Conservation (phyloP, 192 early-diverging fungal species). For the Helicostylum pulchrum region DNA sequence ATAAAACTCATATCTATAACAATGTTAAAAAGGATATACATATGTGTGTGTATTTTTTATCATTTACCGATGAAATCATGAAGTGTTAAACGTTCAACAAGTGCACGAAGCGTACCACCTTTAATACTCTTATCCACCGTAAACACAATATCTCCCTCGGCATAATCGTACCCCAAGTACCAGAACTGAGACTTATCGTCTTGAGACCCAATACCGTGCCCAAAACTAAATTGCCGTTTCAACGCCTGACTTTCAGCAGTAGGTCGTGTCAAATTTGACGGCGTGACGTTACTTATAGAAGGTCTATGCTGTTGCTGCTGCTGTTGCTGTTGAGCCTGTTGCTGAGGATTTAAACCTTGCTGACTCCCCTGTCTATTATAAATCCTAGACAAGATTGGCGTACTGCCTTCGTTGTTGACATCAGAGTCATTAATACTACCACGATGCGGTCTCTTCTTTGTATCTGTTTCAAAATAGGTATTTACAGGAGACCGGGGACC, state of each 20-base stretch:
- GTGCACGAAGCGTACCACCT: conserved; percentile 83
- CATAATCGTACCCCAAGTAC: conserved; percentile 82
- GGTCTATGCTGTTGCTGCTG: not conserved
- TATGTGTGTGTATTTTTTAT: no score
- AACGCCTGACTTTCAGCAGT: conserved; percentile 11
- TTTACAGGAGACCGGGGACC: not conserved
- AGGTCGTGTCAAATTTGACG: not conserved
- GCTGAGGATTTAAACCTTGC: no score
- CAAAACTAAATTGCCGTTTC: conserved; percentile 12
- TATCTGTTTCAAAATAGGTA: conserved; percentile 4
- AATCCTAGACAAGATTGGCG: not conserved
- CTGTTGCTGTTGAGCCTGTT: conserved; percentile 3
- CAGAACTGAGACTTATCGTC: conserved; percentile 51
- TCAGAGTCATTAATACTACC: conserved; percentile 14
- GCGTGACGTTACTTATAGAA: not conserved
- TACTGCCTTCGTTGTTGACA: not conserved
- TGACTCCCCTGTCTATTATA: not conserved
- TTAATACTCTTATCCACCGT: conserved; percentile 83
- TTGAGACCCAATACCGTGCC: not conserved
- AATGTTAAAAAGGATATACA: no score
- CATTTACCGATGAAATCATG: conserved; percentile 61
- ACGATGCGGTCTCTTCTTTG: not conserved
- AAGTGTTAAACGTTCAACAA: conserved; percentile 88
- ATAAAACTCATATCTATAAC: conserved; percentile 73
- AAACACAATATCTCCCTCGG: conserved; percentile 73